phyloP scores from a whole-genome alignment of 1,284 basidiomycete species.

The Cryptococcus wingfieldii region DNA sequence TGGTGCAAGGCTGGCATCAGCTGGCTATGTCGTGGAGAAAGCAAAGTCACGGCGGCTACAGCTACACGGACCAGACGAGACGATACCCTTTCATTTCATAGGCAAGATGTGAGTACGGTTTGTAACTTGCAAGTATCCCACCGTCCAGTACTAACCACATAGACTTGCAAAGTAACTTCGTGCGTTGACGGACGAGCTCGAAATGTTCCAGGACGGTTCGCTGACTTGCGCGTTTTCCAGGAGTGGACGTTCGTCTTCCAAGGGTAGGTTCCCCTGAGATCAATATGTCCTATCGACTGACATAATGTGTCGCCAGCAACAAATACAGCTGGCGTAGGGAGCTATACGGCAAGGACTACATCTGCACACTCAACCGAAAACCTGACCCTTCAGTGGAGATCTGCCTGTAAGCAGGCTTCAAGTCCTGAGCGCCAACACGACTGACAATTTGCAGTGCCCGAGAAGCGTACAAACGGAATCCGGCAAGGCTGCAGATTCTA shows the following conservation, averaged over 20 bases:
- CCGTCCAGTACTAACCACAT: not conserved
- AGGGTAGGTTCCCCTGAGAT: conserved; percentile 22
- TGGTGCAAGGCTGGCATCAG: conserved; percentile 36
- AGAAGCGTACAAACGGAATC: conserved; percentile 30
- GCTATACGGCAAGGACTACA: conserved; percentile 41
- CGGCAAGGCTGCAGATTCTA: conserved; percentile 39
- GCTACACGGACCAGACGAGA: conserved; percentile 45
- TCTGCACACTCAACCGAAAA: conserved; percentile 43
- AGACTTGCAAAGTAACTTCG: conserved; percentile 20
- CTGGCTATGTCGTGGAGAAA: conserved; percentile 31
- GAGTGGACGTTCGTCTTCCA: conserved; percentile 48
- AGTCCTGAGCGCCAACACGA: not conserved
- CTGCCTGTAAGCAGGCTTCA: conserved; percentile 30
- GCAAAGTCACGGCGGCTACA: conserved; percentile 39
- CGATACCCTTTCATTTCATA: conserved; percentile 39
- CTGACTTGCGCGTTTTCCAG: conserved; percentile 4
- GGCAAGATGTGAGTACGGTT: conserved; percentile 36
- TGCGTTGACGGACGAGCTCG: not conserved
- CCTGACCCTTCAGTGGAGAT: conserved; percentile 47
- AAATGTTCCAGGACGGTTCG: conserved; percentile 6
- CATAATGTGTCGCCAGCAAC: conserved; percentile 20
- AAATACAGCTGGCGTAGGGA: conserved; percentile 44
- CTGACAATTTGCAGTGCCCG: conserved; percentile 20
- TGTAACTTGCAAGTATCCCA: not conserved
- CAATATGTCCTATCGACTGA: too few relatives aligned